These are phyloP conservation scores for Wickerhamiella hasegawae DNA, from an alignment of 805 yeast genomes.

Conservation along the genomic window DNA sequence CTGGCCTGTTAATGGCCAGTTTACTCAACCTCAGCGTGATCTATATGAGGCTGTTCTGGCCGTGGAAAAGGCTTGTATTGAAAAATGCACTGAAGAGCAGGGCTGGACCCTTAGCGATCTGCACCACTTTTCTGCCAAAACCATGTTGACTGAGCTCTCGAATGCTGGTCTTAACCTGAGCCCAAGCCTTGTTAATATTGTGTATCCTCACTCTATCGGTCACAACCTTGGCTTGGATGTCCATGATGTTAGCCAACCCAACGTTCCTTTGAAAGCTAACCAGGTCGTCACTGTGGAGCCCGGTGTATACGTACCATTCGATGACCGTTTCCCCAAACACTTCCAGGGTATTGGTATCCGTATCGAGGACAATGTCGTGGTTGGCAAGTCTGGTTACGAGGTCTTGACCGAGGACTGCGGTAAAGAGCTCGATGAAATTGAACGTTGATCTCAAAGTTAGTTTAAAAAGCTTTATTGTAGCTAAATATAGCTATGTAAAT, in stretches of 20 bases:
- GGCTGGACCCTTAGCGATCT: conserved; percentile 51
- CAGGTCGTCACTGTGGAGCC: conserved; percentile 94
- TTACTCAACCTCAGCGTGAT: conserved; percentile 66
- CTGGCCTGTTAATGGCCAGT: conserved; percentile 77
- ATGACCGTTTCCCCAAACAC: conserved; percentile 53
- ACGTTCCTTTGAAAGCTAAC: conserved; percentile 37
- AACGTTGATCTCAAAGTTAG: too few species aligned
- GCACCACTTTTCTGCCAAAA: conserved; percentile 50
- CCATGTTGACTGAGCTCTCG: conserved; percentile 45
- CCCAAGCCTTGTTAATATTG: conserved; percentile 20
- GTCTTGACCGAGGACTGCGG: conserved; percentile 68
- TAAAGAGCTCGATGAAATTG: conserved; percentile 75
- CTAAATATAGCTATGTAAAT: too few species aligned
- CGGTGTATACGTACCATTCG: conserved; percentile 76
- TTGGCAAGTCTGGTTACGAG: conserved; percentile 42
- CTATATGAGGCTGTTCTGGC: conserved; percentile 76
- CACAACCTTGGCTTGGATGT: conserved; percentile 90
- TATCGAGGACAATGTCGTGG: conserved; percentile 87
- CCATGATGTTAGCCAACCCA: conserved; percentile 19
- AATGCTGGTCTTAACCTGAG: conserved; percentile 48
- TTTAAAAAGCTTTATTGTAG: too few species aligned
- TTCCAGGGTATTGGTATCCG: conserved; percentile 85
- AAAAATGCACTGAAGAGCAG: conserved; percentile 39
- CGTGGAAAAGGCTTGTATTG: conserved; percentile 67
- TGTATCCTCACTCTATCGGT: conserved; percentile 91